Conservation (phyloP, 495 filamentous ascomycete species). For the Ramalina intermedia region DNA sequence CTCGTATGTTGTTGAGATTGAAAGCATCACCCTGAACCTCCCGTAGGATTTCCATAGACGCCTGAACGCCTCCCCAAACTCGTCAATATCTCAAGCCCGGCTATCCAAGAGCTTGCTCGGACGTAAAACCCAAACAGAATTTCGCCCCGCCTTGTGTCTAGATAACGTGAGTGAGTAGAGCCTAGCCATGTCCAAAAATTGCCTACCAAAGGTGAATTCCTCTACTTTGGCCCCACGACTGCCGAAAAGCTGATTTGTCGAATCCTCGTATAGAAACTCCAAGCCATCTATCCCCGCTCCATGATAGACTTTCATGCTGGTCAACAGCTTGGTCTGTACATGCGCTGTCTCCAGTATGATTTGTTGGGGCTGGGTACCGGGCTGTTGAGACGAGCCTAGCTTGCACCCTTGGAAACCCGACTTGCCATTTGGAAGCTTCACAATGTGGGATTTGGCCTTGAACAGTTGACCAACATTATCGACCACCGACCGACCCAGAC, state of each 20-base stretch:
- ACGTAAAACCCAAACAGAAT: constrained; percentile 78
- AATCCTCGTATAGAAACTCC: constrained; percentile 88
- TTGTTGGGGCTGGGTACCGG: constrained; percentile 58
- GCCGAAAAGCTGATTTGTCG: constrained; percentile 77
- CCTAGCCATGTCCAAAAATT: neutral
- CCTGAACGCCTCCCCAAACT: constrained; percentile 74
- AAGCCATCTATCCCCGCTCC: constrained; percentile 69
- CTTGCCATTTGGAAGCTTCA: constrained; percentile 64
- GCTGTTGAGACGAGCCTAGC: constrained; percentile 58
- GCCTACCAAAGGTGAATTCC: constrained; percentile 61
- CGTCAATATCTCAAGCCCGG: constrained; percentile 82
- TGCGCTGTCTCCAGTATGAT: constrained; percentile 58
- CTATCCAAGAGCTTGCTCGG: constrained; percentile 70
- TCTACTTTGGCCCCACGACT: constrained; percentile 62
- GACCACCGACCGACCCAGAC: constrained; percentile 55
- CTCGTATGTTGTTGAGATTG: neutral
- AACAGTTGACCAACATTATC: constrained; percentile 52
- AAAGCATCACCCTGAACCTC: constrained; percentile 57
- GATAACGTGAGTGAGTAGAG: neutral
- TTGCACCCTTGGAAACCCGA: constrained; percentile 61
- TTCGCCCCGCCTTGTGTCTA: constrained; percentile 75
- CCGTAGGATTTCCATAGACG: constrained; percentile 66
- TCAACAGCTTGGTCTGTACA: constrained; percentile 58
- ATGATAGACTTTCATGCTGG: constrained; percentile 62
- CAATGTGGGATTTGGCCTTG: constrained; percentile 50